Conservation (phyloP, 2,329 filamentous ascomycete genomes). For the Hypoxylon sp. region DNA sequence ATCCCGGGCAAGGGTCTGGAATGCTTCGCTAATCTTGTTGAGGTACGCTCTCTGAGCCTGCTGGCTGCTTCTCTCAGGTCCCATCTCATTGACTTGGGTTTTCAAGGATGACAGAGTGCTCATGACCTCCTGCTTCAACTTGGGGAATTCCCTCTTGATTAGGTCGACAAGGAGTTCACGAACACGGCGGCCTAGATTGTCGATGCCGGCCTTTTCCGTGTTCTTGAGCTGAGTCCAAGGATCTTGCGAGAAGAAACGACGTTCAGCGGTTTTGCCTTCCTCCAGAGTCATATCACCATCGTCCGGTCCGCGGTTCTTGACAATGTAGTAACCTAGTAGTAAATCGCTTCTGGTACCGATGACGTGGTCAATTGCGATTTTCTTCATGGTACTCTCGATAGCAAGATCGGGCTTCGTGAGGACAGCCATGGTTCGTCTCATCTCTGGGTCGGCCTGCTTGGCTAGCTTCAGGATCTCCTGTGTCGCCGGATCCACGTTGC, state of each 20-base stretch:
- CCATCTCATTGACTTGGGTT: conserved; percentile 35
- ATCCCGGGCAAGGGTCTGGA: conserved; percentile 40
- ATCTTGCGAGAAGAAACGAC: conserved; percentile 47
- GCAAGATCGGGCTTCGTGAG: conserved; percentile 64
- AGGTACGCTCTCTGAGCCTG: conserved; percentile 43
- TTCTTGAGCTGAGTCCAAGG: conserved; percentile 49
- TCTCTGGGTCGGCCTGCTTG: conserved; percentile 44
- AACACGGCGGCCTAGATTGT: conserved; percentile 48
- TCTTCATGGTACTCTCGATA: conserved; percentile 50
- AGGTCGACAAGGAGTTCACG: conserved; percentile 51
- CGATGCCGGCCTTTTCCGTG: conserved; percentile 47
- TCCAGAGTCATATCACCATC: conserved; percentile 47
- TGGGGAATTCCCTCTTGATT: conserved; percentile 48
- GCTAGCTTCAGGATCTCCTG: conserved; percentile 52
- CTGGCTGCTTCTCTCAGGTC: conserved; percentile 36
- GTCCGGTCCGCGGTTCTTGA: conserved; percentile 58
- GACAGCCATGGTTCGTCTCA: conserved; percentile 46
- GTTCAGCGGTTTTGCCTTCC: conserved; percentile 48
- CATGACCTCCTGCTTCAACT: conserved; percentile 40
- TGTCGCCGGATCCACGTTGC: conserved; percentile 51
- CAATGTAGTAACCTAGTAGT: conserved; percentile 58
- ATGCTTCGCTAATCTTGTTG: conserved; percentile 42
- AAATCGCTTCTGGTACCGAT: conserved; percentile 52
- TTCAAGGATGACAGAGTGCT: conserved; percentile 27
- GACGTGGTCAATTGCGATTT: conserved; percentile 53